A percentile compares a stretch with the other conserved stretches of the same genome.
Conservation (phyloP, 2,329 filamentous ascomycete species). For the Curvularia verruculosa region DNA sequence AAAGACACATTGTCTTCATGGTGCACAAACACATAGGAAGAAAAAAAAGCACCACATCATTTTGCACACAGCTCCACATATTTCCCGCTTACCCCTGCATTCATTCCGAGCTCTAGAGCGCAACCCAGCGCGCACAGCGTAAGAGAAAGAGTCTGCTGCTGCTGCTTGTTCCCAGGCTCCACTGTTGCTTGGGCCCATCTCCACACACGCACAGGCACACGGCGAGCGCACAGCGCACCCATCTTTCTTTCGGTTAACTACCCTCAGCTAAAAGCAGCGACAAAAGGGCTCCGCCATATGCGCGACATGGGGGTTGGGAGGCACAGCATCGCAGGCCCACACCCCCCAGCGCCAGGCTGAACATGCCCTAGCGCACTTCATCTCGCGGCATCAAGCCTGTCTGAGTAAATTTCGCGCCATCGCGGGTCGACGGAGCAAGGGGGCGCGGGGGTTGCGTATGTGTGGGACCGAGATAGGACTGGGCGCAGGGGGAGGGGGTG, state of each 20-base stretch:
- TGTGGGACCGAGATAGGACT: neutral
- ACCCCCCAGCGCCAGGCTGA: neutral
- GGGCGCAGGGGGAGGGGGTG: neutral
- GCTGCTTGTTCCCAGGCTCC: too few relatives aligned
- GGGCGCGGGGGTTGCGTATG: neutral
- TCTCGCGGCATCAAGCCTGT: slow-evolving; percentile 14
- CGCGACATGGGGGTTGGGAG: neutral
- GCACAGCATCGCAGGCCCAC: neutral
- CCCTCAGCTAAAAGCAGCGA: neutral
- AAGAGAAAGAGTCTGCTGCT: neutral
- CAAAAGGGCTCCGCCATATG: neutral
- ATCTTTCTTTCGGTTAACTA: neutral
- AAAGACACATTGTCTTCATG: too few relatives aligned
- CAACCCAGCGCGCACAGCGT: too few relatives aligned
- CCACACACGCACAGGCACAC: neutral
- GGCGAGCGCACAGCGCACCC: neutral
- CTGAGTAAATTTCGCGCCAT: slow-evolving; percentile 9
- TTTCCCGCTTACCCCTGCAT: slow-evolving; percentile 8
- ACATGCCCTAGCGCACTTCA: neutral
- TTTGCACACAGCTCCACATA: neutral
- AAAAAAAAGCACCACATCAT: neutral
- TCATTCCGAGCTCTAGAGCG: neutral
- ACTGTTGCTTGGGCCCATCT: neutral
- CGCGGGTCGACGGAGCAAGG: slow-evolving; percentile 9
- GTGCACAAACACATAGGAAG: neutral